Base-by-base conservation (phyloP, 2,329 filamentous ascomycete genomes). In the Colletotrichum tropicale region DNA sequence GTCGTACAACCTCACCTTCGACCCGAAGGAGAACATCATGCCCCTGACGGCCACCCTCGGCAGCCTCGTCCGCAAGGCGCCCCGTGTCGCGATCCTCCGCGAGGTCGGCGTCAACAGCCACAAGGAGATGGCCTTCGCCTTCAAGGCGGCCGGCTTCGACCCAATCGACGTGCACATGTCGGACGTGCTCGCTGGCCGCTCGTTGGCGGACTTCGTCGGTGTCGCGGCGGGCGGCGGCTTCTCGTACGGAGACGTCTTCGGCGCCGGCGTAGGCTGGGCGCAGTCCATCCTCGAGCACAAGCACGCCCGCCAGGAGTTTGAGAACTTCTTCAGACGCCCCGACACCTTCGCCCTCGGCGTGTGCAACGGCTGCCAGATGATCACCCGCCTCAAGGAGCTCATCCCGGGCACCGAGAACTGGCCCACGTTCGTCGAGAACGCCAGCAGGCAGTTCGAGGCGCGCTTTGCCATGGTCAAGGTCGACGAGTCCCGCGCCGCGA, bases 111-210 rank as follows among this genome's bases (percentile, higher is more conserved):
- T 98, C 79, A 98, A 99, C 86, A 95, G 96, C 56, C 92, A 98
- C 81, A 93, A 95, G n/a, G 97, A 99, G 85, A 98, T 99, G 95
- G 97, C 97, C 1, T 98, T 98, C 82, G 96, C 96, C 65, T 98
- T 98, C 89, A 93, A 94, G 78, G 93, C 93, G 43, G 96, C 97
- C 58, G 96, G 96, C 48, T 98, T 98, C 87, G 93, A 96, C 66
- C 92, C 96, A 16, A 91, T 98, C 62, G 96, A 99, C 82, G 94
- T 98, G 2, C 96, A 98, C 89, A 98, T 99, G 97, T 97, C 94
- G 5, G 96, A 98, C 80, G 93, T 98, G 71, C 92, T 95, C 28
- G 92, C 92, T 13, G 94, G 94, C 18, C 92, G 95, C 77, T 96
- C 95, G 0, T 92, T 99, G 10, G 90, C 93, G 55, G 93, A 93